A percentile compares a stretch with the other conserved stretches of the same genome.
These are phyloP conservation scores for Scutellaria galericulata DNA, from an alignment of 257 asterid species.

Conservation along the genomic window DNA sequence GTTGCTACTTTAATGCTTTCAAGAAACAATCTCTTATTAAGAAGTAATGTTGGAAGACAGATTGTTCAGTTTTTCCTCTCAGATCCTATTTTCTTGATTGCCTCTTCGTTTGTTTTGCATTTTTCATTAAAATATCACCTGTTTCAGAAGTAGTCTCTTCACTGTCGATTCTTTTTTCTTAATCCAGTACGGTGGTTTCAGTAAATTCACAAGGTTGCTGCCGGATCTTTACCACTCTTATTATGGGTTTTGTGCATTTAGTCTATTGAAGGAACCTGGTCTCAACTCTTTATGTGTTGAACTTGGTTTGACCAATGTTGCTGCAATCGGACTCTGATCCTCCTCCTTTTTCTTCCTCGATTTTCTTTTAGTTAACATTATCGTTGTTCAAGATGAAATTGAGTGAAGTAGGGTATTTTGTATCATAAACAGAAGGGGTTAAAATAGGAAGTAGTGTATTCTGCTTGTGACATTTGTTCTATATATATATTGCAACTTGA, in stretches of 20 bases:
- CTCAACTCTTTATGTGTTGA: constrained; percentile 61
- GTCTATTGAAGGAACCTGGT: constrained; percentile 75
- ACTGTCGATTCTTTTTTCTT: constrained; percentile 28
- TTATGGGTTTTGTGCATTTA: constrained; percentile 85
- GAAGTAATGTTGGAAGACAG: no score
- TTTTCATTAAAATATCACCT: not conserved
- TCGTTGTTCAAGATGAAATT: not conserved
- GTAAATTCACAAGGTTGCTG: constrained; percentile 71
- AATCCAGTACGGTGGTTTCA: constrained; percentile 90
- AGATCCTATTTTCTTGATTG: constrained; percentile 9
- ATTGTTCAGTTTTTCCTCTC: not conserved
- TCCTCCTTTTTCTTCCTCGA: no score
- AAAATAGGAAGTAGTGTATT: no score
- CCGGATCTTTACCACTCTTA: constrained; percentile 95
- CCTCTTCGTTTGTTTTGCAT: not conserved
- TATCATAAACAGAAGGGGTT: no score
- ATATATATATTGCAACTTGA: not conserved
- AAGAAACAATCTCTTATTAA: not conserved
- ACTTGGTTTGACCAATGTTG: constrained; percentile 66
- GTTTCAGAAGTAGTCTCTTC: not conserved
- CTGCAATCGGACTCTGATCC: constrained; percentile 51
- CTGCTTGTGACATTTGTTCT: not conserved
- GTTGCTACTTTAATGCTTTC: not conserved
- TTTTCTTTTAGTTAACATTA: not conserved
- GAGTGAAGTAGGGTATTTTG: not conserved